phyloP scores from a whole-genome alignment of 345 rosid genomes.

The Eucalyptus curtisii region DNA sequence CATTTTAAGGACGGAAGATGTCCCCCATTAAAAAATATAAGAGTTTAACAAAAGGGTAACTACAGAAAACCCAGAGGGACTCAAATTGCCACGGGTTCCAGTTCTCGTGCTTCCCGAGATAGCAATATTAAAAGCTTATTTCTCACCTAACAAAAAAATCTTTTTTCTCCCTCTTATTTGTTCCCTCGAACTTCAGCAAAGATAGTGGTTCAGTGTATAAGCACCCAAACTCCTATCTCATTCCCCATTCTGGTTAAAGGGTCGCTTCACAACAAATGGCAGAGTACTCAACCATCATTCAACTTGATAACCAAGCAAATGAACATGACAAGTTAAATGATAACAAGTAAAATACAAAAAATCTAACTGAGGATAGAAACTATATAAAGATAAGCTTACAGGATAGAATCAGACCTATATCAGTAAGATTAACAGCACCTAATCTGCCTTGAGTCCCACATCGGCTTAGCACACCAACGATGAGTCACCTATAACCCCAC shows the following conservation, averaged over 20 bases:
- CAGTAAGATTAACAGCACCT: background rate
- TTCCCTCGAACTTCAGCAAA: background rate
- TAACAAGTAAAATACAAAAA: too few relatives aligned
- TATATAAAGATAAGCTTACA: too few relatives aligned
- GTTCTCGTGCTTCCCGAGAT: accelerated
- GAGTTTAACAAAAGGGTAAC: background rate
- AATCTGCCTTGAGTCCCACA: background rate
- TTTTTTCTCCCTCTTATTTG: background rate
- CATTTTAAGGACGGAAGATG: too few relatives aligned
- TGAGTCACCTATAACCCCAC: background rate
- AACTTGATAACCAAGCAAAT: background rate
- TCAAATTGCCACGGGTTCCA: background rate
- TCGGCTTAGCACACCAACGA: background rate
- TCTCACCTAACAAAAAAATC: background rate
- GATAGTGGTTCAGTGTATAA: background rate
- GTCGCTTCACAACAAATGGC: background rate
- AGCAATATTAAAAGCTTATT: too few relatives aligned
- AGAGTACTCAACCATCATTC: background rate
- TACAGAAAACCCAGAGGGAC: background rate
- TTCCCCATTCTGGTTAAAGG: background rate
- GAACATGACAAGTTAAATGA: background rate
- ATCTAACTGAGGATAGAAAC: background rate
- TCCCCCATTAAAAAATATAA: too few relatives aligned
- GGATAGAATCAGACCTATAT: background rate
- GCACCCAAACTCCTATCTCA: background rate